phyloP scores from a whole-genome alignment of 2,329 filamentous ascomycete genomes.

The Domatiomyces globalis region DNA sequence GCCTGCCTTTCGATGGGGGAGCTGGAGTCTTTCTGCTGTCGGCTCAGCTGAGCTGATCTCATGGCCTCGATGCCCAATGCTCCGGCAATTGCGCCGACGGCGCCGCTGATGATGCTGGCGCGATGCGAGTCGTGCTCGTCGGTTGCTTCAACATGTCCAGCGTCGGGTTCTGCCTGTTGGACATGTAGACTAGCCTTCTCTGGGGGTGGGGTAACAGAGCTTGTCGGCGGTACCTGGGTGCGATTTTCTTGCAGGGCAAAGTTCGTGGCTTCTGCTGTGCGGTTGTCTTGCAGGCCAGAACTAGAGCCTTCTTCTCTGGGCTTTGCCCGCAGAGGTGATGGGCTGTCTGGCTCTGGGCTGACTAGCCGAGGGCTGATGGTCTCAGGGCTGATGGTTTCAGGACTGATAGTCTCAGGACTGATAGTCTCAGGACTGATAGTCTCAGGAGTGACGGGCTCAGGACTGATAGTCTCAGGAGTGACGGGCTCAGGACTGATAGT shows the following conservation, averaged over 20 bases:
- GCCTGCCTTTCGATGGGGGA: not conserved
- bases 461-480: too few species aligned
- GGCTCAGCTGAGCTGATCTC: conserved; percentile 3
- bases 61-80: conserved; percentile 14
- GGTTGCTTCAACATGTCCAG: not conserved
- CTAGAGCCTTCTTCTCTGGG: not conserved
- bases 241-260: not conserved
- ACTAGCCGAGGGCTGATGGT: too few species aligned
- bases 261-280: not conserved
- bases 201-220: not conserved
- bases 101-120: conserved; percentile 8
- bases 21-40: not conserved
- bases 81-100: conserved; percentile 16
- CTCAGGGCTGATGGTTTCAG: too few species aligned
- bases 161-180: not conserved
- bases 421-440: too few species aligned
- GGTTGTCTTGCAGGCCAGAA: not conserved
- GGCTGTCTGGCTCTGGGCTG: too few species aligned
- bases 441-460: too few species aligned
- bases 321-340: too few species aligned
- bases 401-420: not conserved
- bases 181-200: not conserved
- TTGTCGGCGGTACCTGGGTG: not conserved
- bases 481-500: too few species aligned
- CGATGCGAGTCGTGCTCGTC: not conserved